Evolutionary conservation across 305 asterid species (phyloP).

Genomic region (Striga hermonthica): DNA sequence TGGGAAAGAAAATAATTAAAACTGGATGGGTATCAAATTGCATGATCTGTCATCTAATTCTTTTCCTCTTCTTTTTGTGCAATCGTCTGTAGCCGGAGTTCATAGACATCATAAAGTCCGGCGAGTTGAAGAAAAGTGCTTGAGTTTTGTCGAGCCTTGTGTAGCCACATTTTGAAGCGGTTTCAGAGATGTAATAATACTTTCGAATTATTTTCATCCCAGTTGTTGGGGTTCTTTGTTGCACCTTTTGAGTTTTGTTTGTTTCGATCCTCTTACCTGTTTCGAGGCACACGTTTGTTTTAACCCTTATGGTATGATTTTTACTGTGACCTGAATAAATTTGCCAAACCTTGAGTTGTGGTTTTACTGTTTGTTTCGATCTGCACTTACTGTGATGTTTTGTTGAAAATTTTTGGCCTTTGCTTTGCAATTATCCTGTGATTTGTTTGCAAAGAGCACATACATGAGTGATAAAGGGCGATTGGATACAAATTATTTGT

Average conservation of each 20-base stretch:
- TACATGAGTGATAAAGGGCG: too few relatives aligned
- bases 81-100: constrained; percentile 62
- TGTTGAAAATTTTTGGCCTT: too few relatives aligned
- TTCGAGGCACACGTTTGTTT: too few relatives aligned
- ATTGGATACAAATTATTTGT: too few relatives aligned
- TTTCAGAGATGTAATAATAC: constrained; percentile 35
- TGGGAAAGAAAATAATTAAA: background rate
- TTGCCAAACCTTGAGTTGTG: too few relatives aligned
- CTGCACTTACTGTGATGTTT: too few relatives aligned
- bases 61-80: background rate
- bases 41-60: background rate
- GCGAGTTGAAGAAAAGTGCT: constrained; percentile 73
- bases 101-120: constrained; percentile 91
- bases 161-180: constrained; percentile 36
- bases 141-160: constrained; percentile 31
- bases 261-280: background rate
- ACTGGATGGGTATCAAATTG: background rate
- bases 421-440: too few relatives aligned
- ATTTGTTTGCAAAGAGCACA: too few relatives aligned
- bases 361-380: too few relatives aligned
- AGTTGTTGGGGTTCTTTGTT: constrained; percentile 25
- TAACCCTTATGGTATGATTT: too few relatives aligned
- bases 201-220: constrained; percentile 6
- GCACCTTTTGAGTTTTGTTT: constrained; percentile 29
- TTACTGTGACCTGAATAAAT: too few relatives aligned